Evolutionary conservation across 768 basidiomycete species (phyloP).

Genomic region (Hortiboletus campestris): DNA sequence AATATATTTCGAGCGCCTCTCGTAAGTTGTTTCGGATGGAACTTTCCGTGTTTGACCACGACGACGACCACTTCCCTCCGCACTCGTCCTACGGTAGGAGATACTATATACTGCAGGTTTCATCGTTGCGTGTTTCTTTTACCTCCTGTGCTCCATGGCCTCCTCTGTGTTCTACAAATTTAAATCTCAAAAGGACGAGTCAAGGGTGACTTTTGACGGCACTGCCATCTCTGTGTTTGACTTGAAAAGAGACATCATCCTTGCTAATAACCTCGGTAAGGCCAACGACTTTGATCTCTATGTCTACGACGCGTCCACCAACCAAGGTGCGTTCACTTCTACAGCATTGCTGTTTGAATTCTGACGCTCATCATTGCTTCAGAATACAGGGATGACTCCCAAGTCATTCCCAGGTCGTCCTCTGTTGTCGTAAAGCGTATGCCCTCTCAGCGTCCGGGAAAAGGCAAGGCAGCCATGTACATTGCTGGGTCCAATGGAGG

Average conservation of each 20-base stretch:
- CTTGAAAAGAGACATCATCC: conserved; percentile 96
- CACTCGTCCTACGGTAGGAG: conserved; percentile 17
- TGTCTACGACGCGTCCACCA: conserved; percentile 78
- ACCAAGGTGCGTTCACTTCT: conserved; percentile 68
- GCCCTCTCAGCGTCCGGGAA: conserved; percentile 77
- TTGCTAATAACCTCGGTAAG: conserved; percentile 94
- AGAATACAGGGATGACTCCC: conserved; percentile 93
- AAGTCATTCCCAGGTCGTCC: conserved; percentile 91
- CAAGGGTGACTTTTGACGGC: conserved; percentile 95
- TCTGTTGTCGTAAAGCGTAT: conserved; percentile 92
- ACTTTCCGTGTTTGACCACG: conserved; percentile 13
- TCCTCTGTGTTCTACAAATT: conserved; percentile 99
- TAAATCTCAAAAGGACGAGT: conserved; percentile 92
- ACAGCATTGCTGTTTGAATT: not conserved
- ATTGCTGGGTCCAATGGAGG: conserved; percentile 47
- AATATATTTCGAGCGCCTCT: conserved; percentile 22
- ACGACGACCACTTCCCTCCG: conserved; percentile 9
- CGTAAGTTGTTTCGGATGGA: not conserved
- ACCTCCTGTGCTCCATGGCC: conserved; percentile 49
- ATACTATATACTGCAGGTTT: conserved; percentile 23
- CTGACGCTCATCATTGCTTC: conserved; percentile 3
- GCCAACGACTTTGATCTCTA: conserved; percentile 96
- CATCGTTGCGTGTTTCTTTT: conserved; percentile 15
- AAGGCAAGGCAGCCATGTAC: conserved; percentile 80
- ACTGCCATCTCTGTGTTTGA: conserved; percentile 99